These are phyloP conservation scores for Globisporangium mamillatum DNA, from an alignment of 352 stramenopile species.

Conservation along the genomic window DNA sequence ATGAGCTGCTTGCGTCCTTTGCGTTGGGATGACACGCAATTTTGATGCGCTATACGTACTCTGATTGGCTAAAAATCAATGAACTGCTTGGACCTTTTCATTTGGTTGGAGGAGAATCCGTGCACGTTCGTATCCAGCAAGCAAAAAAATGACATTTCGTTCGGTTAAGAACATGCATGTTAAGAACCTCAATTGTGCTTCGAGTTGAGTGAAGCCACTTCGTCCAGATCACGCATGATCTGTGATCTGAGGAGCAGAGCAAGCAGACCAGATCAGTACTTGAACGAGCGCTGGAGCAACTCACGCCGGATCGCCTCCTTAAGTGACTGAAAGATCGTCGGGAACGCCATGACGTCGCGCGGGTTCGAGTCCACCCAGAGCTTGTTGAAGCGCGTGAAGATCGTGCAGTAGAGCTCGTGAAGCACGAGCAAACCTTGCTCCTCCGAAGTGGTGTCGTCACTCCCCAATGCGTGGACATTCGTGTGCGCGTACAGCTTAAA, in stretches of 20 bases:
- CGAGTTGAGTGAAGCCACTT: conserved; percentile 25
- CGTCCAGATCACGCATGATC: background rate
- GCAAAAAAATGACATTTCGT: background rate
- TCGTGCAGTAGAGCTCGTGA: conserved; percentile 75
- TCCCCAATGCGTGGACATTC: conserved; percentile 14
- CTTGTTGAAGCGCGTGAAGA: conserved; percentile 84
- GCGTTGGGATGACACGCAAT: background rate
- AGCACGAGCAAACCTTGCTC: conserved; percentile 41
- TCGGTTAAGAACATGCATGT: background rate
- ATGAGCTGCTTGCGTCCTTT: conserved; percentile 9
- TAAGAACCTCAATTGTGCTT: background rate
- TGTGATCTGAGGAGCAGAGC: no score
- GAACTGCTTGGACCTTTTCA: background rate
- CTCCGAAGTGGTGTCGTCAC: conserved; percentile 16
- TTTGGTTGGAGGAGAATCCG: conserved; percentile 23
- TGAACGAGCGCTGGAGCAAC: conserved; percentile 55
- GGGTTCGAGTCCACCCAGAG: conserved; percentile 81
- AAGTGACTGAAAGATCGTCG: conserved; percentile 76
- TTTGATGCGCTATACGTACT: background rate
- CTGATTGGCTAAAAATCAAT: conserved; percentile 3
- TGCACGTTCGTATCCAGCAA: conserved; percentile 7
- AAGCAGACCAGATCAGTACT: conserved; percentile 35
- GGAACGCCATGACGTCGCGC: conserved; percentile 84
- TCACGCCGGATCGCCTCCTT: conserved; percentile 66
- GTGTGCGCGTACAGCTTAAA: conserved; percentile 59